Evolutionary conservation across 2,329 filamentous ascomycete species (phyloP).

Genomic region (Cryphonectria radicalis): DNA sequence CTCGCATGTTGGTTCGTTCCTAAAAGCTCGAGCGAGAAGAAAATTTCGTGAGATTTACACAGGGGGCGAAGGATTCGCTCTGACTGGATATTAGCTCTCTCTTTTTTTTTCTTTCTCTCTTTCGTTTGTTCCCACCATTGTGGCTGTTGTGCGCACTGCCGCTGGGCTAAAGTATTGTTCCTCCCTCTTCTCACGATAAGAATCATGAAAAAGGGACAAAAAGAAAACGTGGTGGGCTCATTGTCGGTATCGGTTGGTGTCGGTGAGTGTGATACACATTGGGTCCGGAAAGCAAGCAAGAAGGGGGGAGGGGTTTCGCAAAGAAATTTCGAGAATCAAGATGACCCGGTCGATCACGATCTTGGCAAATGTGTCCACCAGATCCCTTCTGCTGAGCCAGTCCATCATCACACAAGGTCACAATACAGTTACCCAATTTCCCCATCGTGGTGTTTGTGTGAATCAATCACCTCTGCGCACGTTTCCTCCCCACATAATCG

Average conservation of each 20-base stretch:
- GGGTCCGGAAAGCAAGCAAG: background rate
- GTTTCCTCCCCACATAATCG: background rate
- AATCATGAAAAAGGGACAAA: background rate
- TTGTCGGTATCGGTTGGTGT: background rate
- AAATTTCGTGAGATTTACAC: constrained; percentile 10
- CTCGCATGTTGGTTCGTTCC: background rate
- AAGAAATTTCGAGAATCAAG: constrained; percentile 15
- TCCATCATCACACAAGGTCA: constrained; percentile 14
- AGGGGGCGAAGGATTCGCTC: constrained; percentile 2
- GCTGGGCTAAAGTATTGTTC: background rate
- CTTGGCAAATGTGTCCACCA: constrained; percentile 21
- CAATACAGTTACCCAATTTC: constrained; percentile 18
- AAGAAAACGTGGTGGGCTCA: background rate
- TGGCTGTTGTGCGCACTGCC: constrained; percentile 4
- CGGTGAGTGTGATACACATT: constrained; percentile 4
- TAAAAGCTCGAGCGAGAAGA: background rate
- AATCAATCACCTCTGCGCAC: background rate
- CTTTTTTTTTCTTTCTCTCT: background rate
- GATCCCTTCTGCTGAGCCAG: constrained; percentile 7
- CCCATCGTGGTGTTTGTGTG: constrained; percentile 9
- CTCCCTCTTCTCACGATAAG: background rate
- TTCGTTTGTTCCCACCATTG: background rate
- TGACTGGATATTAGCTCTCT: background rate
- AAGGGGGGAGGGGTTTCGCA: background rate
- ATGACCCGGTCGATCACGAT: constrained; percentile 21